These are phyloP conservation scores for Arachis stenosperma DNA, from an alignment of 306 rosid species.

Conservation along the genomic window DNA sequence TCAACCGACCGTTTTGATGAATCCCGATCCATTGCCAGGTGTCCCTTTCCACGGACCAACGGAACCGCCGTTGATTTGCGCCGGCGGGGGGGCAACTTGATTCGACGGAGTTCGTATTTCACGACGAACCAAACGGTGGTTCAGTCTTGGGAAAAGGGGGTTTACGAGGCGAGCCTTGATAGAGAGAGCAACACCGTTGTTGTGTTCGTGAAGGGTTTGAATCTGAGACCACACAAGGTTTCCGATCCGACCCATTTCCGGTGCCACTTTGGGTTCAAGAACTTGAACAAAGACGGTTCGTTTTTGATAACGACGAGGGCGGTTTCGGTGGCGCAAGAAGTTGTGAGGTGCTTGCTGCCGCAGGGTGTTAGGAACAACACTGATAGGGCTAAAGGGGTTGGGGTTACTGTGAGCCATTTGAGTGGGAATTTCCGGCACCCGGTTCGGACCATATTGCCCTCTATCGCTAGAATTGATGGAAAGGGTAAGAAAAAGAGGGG, in stretches of 20 bases:
- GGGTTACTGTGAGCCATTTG: conserved; percentile 60
- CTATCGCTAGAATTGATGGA: conserved; percentile 58
- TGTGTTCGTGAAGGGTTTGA: conserved; percentile 85
- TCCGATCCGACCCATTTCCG: conserved; percentile 72
- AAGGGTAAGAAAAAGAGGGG: conserved; percentile 34
- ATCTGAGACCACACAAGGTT: conserved; percentile 75
- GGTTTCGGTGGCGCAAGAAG: conserved; percentile 81
- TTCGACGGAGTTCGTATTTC: conserved; percentile 38
- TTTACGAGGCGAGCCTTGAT: conserved; percentile 79
- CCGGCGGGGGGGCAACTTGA: conserved; percentile 48
- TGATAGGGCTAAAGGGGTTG: conserved; percentile 57
- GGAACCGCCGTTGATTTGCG: conserved; percentile 57
- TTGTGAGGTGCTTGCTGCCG: conserved; percentile 81
- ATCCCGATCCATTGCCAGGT: conserved; percentile 68
- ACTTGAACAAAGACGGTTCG: conserved; percentile 39
- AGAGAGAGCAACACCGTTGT: conserved; percentile 56
- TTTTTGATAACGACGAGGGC: conserved; percentile 56
- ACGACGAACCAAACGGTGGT: conserved; percentile 43
- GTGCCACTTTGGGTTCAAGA: conserved; percentile 67
- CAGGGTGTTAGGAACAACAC: conserved; percentile 48
- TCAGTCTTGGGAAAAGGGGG: conserved; percentile 67
- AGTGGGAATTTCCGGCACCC: conserved; percentile 40
- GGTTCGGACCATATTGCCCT: conserved; percentile 55
- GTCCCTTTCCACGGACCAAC: conserved; percentile 63
- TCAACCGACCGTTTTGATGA: conserved; percentile 64